Base-by-base conservation (phyloP, 2,329 filamentous ascomycete species). In the Cordyceps militaris region DNA sequence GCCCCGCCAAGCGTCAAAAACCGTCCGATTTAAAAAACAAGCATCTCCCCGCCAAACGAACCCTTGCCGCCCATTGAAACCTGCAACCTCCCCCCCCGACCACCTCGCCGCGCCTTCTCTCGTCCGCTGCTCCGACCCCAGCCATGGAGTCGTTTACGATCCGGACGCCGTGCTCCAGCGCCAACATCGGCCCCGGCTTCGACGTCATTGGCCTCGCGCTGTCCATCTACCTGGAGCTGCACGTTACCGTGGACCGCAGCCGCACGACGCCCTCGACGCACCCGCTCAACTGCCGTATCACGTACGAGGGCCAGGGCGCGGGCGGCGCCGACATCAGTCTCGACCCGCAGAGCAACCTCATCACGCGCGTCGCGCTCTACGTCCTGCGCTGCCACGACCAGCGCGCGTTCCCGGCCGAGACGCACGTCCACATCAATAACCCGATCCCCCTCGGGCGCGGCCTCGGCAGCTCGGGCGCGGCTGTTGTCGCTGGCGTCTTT, bases 151-250 rank as follows among this genome's bases (percentile, higher is more conserved):
- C 82, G 56, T 87, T 88, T 73, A 76, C 81, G 65, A 89, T 91
- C 79, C 84, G 82, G 75, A 90, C 91, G 61, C 93, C 93, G 63
- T 95, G 90, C 77, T 97, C 93, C 60, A 97, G 92, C 61, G 93
- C 93, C 76, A 97, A 97, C 79, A 97, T 97, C 70, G 93, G 91
- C 65, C 93, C 93, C 50, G 93, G 93, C 59, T 99, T 97, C 79
- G 93, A 99, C 78, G 93, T 97, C 66, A 96, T 97, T 71, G 91
- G 94, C 65, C 86, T 99, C 61, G 93, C 93, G 9, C 81, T 99
- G 64, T 96, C 91, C 63, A 86, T 97, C 72, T 96, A 93, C 76
- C 88, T 99, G 63, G 92, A 97, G 76, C 79, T 97, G 58, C 82
- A 86, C 62, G 88, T 97, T 71, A 90, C 86, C 62, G 80, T 95